Base-by-base conservation (phyloP, 2,329 filamentous ascomycete species). In the Fusarium cyanostomum region DNA sequence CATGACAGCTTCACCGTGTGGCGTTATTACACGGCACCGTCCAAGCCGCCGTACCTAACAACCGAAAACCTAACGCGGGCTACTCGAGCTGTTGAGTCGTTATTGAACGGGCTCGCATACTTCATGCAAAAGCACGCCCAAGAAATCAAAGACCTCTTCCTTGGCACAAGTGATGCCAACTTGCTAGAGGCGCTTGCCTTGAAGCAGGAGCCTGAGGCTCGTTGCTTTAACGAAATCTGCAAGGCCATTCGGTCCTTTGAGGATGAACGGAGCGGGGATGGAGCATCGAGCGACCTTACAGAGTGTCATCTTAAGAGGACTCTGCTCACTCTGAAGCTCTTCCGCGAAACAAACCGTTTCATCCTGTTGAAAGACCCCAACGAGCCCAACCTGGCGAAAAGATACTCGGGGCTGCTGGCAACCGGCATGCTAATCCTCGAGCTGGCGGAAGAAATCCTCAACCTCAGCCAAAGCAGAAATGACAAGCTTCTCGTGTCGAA, bases 41-140 rank as follows among this genome's bases (percentile, higher is more conserved):
- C 21, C 21, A 21, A 21, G 21, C 21, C 21, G 21, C 18, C 30
- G 3, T 16, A 21, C n/a, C 8, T 26, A 1, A 28, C 18, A 1
- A 7, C 4, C 1, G 33, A 41, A 2, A 33, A 21, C n/a, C 2
- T 61, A 1, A 3, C 2, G 2, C 42, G 43, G 13, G 38, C 49
- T 7, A 21, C 35, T 2, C n/a, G 43, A 5, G 58, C 43, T 28
- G 49, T 37, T 3, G 43, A 61, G 43, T 61, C 58, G 7, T 8
- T 61, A 0, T 26, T 49, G 2, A 38, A 15, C 4, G 55, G 49
- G 8, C 28, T 61, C 0, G 12, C 39, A 1, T 28, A 49, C 3
- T 61, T 61, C 11, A 60, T 52, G 1, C 58, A 61, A 12, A 24
- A 55, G 2, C 24, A 60, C 31, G 38, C 56, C 4, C 43, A 50